phyloP scores from a whole-genome alignment of 129 eudicot genomes.

The Chrysanthemum seticuspe region DNA sequence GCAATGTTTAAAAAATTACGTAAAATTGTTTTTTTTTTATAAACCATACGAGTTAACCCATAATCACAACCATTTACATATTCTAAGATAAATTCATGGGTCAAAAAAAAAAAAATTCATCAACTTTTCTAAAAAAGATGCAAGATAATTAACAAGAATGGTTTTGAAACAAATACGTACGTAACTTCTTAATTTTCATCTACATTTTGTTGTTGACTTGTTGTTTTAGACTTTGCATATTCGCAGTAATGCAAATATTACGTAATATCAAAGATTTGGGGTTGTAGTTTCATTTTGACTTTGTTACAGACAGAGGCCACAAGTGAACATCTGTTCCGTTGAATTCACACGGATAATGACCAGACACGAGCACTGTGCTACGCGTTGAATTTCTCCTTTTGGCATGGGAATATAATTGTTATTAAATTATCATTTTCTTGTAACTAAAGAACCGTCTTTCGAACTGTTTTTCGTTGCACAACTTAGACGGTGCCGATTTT shows the following conservation, averaged over 20 bases:
- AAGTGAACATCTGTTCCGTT: neutral
- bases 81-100: too few relatives aligned
- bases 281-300: slow-evolving; percentile 12
- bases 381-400: slow-evolving; percentile 6
- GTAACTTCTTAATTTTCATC: too few relatives aligned
- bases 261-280: neutral
- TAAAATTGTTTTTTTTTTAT: too few relatives aligned
- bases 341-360: slow-evolving; percentile 4
- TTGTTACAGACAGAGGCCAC: neutral
- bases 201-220: too few relatives aligned
- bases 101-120: too few relatives aligned
- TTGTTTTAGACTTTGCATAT: neutral
- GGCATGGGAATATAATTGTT: too few relatives aligned
- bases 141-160: too few relatives aligned
- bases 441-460: neutral
- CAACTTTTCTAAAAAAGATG: too few relatives aligned
- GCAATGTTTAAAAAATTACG: neutral
- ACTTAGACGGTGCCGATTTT: neutral
- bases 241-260: neutral
- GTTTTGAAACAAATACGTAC: too few relatives aligned
- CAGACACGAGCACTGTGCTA: slow-evolving; percentile 1
- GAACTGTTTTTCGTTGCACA: neutral
- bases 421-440: too few relatives aligned
- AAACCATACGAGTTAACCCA: too few relatives aligned
- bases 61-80: too few relatives aligned